Percentiles rank a stretch among this genome's conserved stretches.
Conservation (phyloP, 257 asterid genomes). For the Fraxinus quadrangulata region DNA sequence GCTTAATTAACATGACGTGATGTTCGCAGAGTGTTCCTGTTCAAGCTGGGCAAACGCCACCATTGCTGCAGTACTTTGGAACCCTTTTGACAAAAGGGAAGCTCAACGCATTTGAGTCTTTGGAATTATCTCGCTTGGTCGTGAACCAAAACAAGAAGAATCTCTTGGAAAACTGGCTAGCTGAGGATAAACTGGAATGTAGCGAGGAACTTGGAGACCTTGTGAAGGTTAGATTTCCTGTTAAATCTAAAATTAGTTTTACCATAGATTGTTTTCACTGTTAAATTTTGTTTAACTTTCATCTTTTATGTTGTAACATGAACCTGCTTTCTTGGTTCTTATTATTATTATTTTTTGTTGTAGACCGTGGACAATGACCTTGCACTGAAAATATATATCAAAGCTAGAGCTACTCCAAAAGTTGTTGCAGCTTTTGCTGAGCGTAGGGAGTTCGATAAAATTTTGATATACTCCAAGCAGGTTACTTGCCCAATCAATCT, state of each 20-base stretch:
- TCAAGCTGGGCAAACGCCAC: constrained; percentile 99
- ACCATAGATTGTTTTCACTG: constrained; percentile 11
- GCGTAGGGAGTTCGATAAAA: constrained; percentile 97
- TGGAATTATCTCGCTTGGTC: constrained; percentile 95
- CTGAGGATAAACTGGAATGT: constrained; percentile 98
- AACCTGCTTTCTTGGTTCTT: constrained; percentile 19
- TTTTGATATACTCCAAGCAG: constrained; percentile 98
- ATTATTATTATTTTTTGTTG: background rate
- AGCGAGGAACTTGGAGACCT: constrained; percentile 99
- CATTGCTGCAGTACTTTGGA: constrained; percentile 96
- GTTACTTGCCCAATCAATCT: constrained; percentile 33
- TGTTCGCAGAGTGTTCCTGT: constrained; percentile 93
- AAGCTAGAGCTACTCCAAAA: constrained; percentile 99
- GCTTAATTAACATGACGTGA: constrained; percentile 4
- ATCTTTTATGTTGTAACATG: constrained; percentile 13
- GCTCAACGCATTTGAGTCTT: constrained; percentile 92
- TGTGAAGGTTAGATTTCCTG: constrained; percentile 68
- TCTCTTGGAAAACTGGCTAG: constrained; percentile 95
- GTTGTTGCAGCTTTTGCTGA: constrained; percentile 99
- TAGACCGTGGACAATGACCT: constrained; percentile 99
- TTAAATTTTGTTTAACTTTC: constrained; percentile 8
- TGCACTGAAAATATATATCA: constrained; percentile 91
- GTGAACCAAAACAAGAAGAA: constrained; percentile 98
- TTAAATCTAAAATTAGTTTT: constrained; percentile 19
- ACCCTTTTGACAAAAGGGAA: constrained; percentile 92